Base-by-base conservation (phyloP, 768 basidiomycete genomes). In the Mycena crocata region DNA sequence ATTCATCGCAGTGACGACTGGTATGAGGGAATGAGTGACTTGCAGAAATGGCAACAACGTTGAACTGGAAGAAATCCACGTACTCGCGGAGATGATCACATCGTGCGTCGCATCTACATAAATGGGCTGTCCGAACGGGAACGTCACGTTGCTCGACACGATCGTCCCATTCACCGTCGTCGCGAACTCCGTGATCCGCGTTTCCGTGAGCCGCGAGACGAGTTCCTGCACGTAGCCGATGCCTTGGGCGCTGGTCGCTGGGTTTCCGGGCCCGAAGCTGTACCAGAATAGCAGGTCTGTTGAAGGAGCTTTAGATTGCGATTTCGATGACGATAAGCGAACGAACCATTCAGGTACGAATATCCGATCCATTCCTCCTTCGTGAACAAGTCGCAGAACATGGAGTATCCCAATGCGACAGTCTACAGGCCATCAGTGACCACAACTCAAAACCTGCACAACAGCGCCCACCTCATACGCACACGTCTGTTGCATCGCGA, bases 281-380 rank as follows among this genome's bases (percentile, higher is more conserved):
- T 91, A 91, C 87, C 89, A 89, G 77, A 89, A 89, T 52, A 71
- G 70, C 9, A 89, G 70, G 66, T 89, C 61, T 46, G 23, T 8
- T 12, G n/a, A 8, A 8, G 13, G 17, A 19, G 12, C 34, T 14
- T 19, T 12, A 34, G 5, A n/a, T 1, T 2, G 3, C 17, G 2
- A 30, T 5, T 12, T 23, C 32, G 37, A n/a, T 14, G 13, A 44
- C 19, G 24, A 17, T 31, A 19, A 26, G 17, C 24, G 17, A 2
- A 52, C 34, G 30, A 59, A 80, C 80, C 79, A 57, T 72, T 72
- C 19, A 86, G 81, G 62, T 94, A 93, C 67, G 90, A 87, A 74
- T 88, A 93, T 0, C 90, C 89, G 72, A 89, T 85, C 93, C 93
- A 95, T 74, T 94, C 93, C 35, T 90, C 87, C 70, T 91, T 85